phyloP scores from a whole-genome alignment of 495 filamentous ascomycete genomes.

The Extremus antarcticus region DNA sequence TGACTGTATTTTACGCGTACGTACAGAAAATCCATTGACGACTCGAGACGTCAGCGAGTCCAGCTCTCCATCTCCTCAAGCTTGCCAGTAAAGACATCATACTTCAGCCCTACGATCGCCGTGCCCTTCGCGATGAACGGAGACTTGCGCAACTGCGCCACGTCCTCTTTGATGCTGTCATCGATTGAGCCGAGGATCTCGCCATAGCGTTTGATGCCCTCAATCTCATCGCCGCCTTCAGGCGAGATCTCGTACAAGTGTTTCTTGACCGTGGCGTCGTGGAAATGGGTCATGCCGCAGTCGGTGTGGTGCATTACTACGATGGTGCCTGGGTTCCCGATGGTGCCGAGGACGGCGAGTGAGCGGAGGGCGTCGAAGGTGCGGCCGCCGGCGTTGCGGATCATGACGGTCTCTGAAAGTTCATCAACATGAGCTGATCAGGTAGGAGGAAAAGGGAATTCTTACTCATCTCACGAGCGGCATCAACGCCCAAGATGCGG shows the following conservation, averaged over 20 bases:
- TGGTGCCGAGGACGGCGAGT: conserved; percentile 22
- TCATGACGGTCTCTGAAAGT: conserved; percentile 21
- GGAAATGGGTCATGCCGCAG: conserved; percentile 28
- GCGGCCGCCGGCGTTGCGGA: conserved; percentile 28
- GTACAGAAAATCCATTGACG: too few relatives aligned
- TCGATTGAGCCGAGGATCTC: conserved; percentile 26
- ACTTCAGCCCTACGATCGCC: conserved; percentile 25
- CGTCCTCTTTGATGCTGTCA: conserved; percentile 27
- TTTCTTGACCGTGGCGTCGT: conserved; percentile 19
- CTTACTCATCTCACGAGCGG: conserved; percentile 6
- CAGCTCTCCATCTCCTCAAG: conserved; percentile 8
- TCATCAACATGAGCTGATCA: background rate
- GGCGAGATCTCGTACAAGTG: conserved; percentile 22
- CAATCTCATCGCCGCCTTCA: conserved; percentile 15
- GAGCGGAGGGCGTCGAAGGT: conserved; percentile 23
- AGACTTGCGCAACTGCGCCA: conserved; percentile 20
- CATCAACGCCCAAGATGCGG: conserved; percentile 25
- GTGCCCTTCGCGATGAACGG: conserved; percentile 25
- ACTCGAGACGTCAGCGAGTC: too few relatives aligned
- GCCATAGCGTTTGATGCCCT: conserved; percentile 21
- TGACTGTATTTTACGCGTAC: too few relatives aligned
- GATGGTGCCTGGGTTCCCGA: conserved; percentile 22
- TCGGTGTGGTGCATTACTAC: conserved; percentile 25
- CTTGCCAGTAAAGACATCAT: conserved; percentile 23
- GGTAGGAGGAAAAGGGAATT: background rate